These are phyloP conservation scores for Wickerhamiella sergipiensis DNA, from an alignment of 805 yeast genomes.

Conservation along the genomic window DNA sequence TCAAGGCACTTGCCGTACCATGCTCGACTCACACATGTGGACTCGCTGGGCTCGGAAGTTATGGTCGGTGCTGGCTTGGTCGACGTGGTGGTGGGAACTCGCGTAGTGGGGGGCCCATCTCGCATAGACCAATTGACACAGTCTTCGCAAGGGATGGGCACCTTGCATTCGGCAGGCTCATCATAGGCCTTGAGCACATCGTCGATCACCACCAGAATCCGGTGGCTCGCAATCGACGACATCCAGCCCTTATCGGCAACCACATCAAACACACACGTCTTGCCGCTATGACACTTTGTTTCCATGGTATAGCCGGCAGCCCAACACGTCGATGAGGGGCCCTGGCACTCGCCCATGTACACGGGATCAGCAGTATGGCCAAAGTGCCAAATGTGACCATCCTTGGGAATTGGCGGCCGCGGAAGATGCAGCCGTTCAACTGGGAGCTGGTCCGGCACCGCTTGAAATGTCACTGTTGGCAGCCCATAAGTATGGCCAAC, in stretches of 20 bases:
- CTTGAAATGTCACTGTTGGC: constrained; percentile 82
- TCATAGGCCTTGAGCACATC: constrained; percentile 64
- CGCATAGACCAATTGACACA: constrained; percentile 82
- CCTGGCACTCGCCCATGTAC: constrained; percentile 91
- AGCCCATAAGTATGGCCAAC: constrained; percentile 81
- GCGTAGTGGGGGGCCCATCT: constrained; percentile 6
- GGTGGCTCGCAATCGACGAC: constrained; percentile 73
- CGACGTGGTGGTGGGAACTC: constrained; percentile 2
- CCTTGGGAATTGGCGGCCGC: constrained; percentile 64
- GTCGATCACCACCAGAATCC: constrained; percentile 83
- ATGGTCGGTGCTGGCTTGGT: constrained; percentile 2
- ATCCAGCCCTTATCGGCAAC: constrained; percentile 86
- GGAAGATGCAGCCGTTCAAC: constrained; percentile 78
- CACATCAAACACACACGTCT: constrained; percentile 75
- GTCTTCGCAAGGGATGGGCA: constrained; percentile 64
- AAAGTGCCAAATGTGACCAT: constrained; percentile 84
- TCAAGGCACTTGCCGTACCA: constrained; percentile 18
- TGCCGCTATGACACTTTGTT: constrained; percentile 85
- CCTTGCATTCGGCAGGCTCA: constrained; percentile 57
- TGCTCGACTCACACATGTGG: constrained; percentile 9
- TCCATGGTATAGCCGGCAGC: constrained; percentile 96
- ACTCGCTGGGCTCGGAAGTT: constrained; percentile 1
- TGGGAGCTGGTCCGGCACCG: constrained; percentile 85
- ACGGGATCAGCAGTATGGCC: constrained; percentile 98
- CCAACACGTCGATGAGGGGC: constrained; percentile 79